Evolutionary conservation across 257 asterid genomes (phyloP).

Genomic region (Nicotiana obtusifolia): DNA sequence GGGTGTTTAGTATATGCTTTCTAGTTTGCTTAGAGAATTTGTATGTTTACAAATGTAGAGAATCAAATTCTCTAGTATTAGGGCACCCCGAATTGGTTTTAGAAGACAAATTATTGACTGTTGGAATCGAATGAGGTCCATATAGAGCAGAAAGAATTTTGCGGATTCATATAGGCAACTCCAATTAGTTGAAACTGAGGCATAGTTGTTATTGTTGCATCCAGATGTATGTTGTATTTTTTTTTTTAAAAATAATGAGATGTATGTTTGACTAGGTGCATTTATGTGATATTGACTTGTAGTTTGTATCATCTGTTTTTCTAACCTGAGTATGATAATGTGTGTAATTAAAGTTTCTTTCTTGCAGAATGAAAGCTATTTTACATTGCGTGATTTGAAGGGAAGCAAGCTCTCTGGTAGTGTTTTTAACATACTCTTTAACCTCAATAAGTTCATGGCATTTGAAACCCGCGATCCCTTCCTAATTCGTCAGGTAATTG

Average conservation of each 20-base stretch:
- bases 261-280: not conserved
- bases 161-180: not conserved
- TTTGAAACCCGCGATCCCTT: conserved; percentile 99
- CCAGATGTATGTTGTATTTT: not conserved
- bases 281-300: not conserved
- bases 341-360: conserved; percentile 4
- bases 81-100: not conserved
- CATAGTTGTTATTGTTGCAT: not conserved
- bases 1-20: not conserved
- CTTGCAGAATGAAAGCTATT: conserved; percentile 76
- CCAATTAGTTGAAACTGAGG: not conserved
- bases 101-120: not conserved
- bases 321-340: not conserved
- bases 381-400: conserved; percentile 77
- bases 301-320: not conserved
- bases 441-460: conserved; percentile 98
- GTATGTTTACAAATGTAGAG: not conserved
- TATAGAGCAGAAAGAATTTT: not conserved
- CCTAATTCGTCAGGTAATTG: conserved; percentile 89
- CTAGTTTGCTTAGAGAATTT: not conserved
- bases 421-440: conserved; percentile 86
- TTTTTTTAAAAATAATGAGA: not conserved
- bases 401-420: conserved; percentile 89
- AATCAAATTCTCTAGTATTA: not conserved
- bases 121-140: not conserved